These are phyloP conservation scores for Wickerhamiella infanticola DNA, from an alignment of 1,139 yeast genomes.

Conservation along the genomic window DNA sequence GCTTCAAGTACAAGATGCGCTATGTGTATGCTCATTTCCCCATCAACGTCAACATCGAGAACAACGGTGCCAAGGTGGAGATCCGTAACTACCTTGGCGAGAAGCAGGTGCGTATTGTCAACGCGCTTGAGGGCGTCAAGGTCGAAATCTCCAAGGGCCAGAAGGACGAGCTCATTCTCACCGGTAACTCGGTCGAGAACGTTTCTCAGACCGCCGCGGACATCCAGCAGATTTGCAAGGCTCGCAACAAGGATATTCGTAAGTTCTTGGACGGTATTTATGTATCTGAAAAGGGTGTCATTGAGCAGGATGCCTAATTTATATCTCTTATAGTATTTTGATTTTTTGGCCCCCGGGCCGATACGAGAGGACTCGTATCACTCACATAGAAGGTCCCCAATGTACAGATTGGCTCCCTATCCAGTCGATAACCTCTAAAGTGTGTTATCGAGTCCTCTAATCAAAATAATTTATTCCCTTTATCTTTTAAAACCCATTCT, in stretches of 20 bases:
- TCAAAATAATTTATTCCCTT: background rate
- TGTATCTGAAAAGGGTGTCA: slow-evolving; percentile 90
- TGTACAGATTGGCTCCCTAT: background rate
- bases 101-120: slow-evolving; percentile 74
- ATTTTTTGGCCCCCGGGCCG: slow-evolving; percentile 1
- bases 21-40: slow-evolving; percentile 99
- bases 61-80: slow-evolving; percentile 68
- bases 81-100: slow-evolving; percentile 99
- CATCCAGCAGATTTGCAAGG: slow-evolving; percentile 95
- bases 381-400: background rate
- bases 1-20: slow-evolving; percentile 99
- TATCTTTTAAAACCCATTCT: no score
- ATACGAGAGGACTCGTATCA: slow-evolving; percentile 4
- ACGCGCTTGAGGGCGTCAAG: slow-evolving; percentile 77
- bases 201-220: slow-evolving; percentile 99
- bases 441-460: background rate
- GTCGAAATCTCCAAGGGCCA: slow-evolving; percentile 66
- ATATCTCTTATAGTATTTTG: background rate
- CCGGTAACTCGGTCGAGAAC: slow-evolving; percentile 95
- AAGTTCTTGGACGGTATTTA: slow-evolving; percentile 99
- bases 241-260: slow-evolving; percentile 99
- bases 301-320: slow-evolving; percentile 44
- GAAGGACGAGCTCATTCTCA: slow-evolving; percentile 86
- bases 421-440: background rate
- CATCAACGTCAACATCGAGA: slow-evolving; percentile 87